Conservation (phyloP, 2,329 filamentous ascomycete species). For the Ramichloridium luteum region DNA sequence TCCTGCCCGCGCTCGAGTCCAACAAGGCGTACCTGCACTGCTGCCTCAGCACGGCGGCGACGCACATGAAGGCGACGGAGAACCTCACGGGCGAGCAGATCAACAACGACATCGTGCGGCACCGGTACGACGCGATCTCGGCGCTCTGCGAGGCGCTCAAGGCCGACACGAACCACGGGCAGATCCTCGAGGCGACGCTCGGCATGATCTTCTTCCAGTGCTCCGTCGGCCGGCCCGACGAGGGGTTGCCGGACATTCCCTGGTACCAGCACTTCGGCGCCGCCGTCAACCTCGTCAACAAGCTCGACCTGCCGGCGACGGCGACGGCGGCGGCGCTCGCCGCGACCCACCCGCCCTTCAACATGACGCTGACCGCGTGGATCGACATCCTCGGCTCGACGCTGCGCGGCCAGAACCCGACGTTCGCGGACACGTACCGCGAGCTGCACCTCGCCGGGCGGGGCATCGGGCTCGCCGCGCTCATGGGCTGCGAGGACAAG, state of each 20-base stretch:
- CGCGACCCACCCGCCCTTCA: constrained; percentile 62
- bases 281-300: constrained; percentile 70
- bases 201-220: constrained; percentile 96
- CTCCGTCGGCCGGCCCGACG: constrained; percentile 74
- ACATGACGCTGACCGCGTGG: constrained; percentile 89
- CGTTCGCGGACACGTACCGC: constrained; percentile 89
- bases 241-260: constrained; percentile 77
- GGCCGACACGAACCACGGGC: constrained; percentile 66
- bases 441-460: constrained; percentile 66
- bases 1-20: constrained; percentile 75
- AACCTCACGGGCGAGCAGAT: constrained; percentile 58
- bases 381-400: constrained; percentile 94
- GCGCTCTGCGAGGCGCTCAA: constrained; percentile 73
- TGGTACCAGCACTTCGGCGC: constrained; percentile 98
- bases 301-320: constrained; percentile 63
- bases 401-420: constrained; percentile 74
- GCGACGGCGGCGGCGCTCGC: constrained; percentile 37
- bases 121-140: constrained; percentile 78
- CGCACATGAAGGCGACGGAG: constrained; percentile 75
- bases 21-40: constrained; percentile 94
- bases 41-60: constrained; percentile 83
- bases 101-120: constrained; percentile 82
- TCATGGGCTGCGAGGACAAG: constrained; percentile 95
- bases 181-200: constrained; percentile 83
- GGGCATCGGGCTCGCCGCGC: constrained; percentile 66